These are phyloP conservation scores for Yarrowia galli DNA, from an alignment of 1,139 yeast species.

Conservation along the genomic window DNA sequence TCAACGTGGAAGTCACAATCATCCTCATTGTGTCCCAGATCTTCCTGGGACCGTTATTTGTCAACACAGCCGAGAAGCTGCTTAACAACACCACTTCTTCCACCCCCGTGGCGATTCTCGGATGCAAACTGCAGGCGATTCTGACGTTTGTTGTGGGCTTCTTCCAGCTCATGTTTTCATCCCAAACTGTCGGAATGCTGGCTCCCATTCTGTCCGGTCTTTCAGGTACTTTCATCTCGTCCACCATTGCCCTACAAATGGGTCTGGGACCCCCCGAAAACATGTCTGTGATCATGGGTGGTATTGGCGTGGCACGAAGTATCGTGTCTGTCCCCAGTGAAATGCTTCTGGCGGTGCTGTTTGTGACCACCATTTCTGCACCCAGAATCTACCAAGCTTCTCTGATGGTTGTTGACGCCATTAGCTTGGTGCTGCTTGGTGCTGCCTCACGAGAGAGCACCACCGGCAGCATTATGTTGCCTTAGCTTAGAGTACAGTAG, in stretches of 20 bases:
- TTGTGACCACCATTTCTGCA: conserved; percentile 16
- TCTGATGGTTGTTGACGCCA: neutral
- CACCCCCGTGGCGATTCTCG: conserved; percentile 29
- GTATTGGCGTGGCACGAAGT: conserved; percentile 16
- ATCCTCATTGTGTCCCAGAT: conserved; percentile 16
- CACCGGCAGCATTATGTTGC: neutral
- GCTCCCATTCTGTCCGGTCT: conserved; percentile 6
- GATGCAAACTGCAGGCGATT: conserved; percentile 15
- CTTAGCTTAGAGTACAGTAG: neutral
- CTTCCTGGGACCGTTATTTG: conserved; percentile 22
- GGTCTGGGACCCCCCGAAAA: conserved; percentile 26
- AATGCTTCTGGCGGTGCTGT: neutral
- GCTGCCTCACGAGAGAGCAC: neutral
- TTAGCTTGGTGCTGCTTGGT: neutral
- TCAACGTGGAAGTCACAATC: conserved; percentile 16
- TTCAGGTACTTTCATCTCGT: conserved; percentile 29
- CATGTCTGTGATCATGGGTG: conserved; percentile 33
- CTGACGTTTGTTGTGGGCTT: neutral
- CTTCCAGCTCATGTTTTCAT: conserved; percentile 1
- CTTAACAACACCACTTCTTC: conserved; percentile 16
- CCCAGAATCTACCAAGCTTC: conserved; percentile 1
- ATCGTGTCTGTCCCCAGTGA: conserved; percentile 22
- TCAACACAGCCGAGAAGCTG: conserved; percentile 15
- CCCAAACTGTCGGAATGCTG: neutral
- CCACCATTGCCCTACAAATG: conserved; percentile 22